Base-by-base conservation (phyloP, 805 yeast genomes). In the Lipomyces anomalus region DNA sequence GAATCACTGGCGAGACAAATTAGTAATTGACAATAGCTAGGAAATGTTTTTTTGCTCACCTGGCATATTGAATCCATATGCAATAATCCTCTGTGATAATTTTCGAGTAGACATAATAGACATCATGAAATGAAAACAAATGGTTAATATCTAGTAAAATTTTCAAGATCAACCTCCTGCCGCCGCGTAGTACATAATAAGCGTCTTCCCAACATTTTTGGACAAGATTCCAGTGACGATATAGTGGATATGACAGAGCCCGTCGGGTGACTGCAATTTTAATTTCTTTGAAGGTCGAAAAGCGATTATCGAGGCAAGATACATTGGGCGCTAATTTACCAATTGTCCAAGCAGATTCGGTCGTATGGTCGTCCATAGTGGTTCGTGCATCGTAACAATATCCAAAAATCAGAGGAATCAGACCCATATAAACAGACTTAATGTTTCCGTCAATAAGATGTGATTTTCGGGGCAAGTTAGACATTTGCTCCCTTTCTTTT, bases 281-380 rank as follows among this genome's bases (percentile, higher is more conserved):
- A 0, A 80, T 59, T 0, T 80, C 76, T 40, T 67, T 69, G 30
- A 90, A 69, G 24, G 75, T 58, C 1, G 59, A 36, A 29, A 66
- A 64, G 26, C 45, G 35, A n/a, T 56, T 52, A 61, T 88, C 97
- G 26, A 92, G 66, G 53, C 73, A 79, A 5, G 88, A 62, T 32
- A 90, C 64, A 57, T 86, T 92, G 1, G 97, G 95, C 0, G 80
- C 68, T 20, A 92, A 57, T 55, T 83, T 88, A 1, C 98, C 98
- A 3, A 92, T 74, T 0, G 90, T 80, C 98, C 98, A 92, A 0
- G 94, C 86, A 46, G 95, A 83, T 63, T 92, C 98, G 3, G 84
- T 79, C 16, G 78, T 86, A 42, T 78, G 76, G 16, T 71, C 78
- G n/a, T 80, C 81, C 58, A 76, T 78, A 30, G 82, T 86, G 43